Evolutionary conservation across 805 yeast species (phyloP).

Genomic region (Wilhelminamyces savonicus): DNA sequence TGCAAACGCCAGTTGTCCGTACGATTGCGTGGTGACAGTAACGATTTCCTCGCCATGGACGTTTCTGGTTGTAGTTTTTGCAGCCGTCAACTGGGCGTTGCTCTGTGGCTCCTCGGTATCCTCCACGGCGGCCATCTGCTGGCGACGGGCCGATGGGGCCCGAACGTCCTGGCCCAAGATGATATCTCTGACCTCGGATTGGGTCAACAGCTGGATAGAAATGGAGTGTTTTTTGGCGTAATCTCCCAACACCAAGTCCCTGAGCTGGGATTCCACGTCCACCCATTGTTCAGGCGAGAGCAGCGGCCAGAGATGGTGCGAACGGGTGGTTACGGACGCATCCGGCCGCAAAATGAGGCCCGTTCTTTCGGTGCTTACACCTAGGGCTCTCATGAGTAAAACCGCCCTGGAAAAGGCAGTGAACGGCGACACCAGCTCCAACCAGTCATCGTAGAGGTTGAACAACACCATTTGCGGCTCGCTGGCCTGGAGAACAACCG

Average conservation of each 20-base stretch:
- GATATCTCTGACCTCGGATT: conserved; percentile 87
- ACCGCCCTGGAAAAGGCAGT: conserved; percentile 91
- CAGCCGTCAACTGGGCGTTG: conserved; percentile 58
- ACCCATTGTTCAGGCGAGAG: conserved; percentile 88
- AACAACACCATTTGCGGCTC: conserved; percentile 91
- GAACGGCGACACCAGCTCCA: conserved; percentile 70
- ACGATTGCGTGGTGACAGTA: conserved; percentile 85
- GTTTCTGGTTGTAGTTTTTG: conserved; percentile 76
- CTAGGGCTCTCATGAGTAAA: conserved; percentile 74
- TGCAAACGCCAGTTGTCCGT: conserved; percentile 77
- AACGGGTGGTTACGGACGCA: conserved; percentile 57
- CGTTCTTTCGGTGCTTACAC: conserved; percentile 70
- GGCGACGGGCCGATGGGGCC: conserved; percentile 85
- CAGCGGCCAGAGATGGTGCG: conserved; percentile 92
- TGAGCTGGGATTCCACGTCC: conserved; percentile 75
- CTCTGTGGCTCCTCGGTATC: conserved; percentile 25
- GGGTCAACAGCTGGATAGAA: conserved; percentile 81
- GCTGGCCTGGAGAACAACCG: conserved; percentile 75
- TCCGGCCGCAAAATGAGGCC: conserved; percentile 74
- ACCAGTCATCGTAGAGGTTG: conserved; percentile 94
- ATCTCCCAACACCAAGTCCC: conserved; percentile 81
- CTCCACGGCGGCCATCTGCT: conserved; percentile 74
- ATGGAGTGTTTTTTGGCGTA: conserved; percentile 83
- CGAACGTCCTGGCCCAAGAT: conserved; percentile 90
- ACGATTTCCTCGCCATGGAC: conserved; percentile 96